A percentile compares a stretch with the other conserved stretches of the same genome.
Evolutionary conservation across 257 asterid genomes (phyloP).

Genomic region (Jacaranda copaia): DNA sequence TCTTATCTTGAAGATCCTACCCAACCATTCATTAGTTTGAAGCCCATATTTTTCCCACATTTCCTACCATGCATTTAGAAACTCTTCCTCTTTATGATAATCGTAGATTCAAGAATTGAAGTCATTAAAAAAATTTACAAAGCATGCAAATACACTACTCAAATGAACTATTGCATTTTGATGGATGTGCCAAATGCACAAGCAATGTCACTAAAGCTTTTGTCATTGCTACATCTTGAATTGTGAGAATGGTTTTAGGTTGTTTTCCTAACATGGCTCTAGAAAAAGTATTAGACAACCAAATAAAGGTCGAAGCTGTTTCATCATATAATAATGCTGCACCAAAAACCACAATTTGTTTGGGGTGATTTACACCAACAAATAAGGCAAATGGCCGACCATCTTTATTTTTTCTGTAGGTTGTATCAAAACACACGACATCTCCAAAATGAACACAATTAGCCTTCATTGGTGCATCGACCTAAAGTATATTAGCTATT

Average conservation of each 20-base stretch:
- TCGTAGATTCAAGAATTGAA: not conserved
- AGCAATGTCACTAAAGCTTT: not conserved
- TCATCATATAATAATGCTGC: too few species aligned
- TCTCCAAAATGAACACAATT: too few species aligned
- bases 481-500: too few species aligned
- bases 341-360: too few species aligned
- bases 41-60: constrained; percentile 3
- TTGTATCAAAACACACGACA: too few species aligned
- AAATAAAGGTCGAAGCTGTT: too few species aligned
- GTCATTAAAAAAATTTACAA: not conserved
- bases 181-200: not conserved
- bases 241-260: not conserved
- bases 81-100: not conserved
- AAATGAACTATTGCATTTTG: not conserved
- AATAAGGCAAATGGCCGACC: too few species aligned
- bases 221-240: not conserved
- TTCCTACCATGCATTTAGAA: not conserved
- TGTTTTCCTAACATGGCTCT: not conserved
- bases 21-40: constrained; percentile 1
- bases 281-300: too few species aligned
- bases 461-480: too few species aligned
- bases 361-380: too few species aligned
- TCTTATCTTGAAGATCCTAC: not conserved
- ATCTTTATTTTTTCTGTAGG: too few species aligned
- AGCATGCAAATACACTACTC: not conserved